Evolutionary conservation across 306 rosid genomes (phyloP).

Genomic region (Dryas drummondii): DNA sequence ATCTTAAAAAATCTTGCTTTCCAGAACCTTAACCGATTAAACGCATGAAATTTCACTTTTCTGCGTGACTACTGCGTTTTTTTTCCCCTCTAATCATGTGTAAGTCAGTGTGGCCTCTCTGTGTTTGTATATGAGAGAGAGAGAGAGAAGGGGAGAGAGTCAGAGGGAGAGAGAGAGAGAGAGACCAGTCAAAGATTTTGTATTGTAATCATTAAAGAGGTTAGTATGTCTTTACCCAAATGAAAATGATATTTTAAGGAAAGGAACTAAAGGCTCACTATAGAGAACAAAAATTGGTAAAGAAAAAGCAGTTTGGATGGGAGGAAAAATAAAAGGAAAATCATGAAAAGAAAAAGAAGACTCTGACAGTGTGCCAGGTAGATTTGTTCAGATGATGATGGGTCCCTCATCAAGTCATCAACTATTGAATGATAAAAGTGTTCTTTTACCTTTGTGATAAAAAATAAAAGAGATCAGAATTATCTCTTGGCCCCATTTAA

Average conservation of each 20-base stretch:
- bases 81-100: constrained; percentile 6
- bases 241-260: constrained; percentile 94
- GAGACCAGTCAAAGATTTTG: constrained; percentile 81
- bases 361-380: constrained; percentile 65
- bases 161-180: constrained; percentile 25
- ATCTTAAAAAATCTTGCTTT: not conserved
- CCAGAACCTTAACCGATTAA: not conserved
- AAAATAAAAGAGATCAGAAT: constrained; percentile 18
- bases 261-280: constrained; percentile 43
- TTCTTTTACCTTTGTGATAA: constrained; percentile 43
- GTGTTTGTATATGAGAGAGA: not conserved
- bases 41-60: not conserved
- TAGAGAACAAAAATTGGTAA: constrained; percentile 54
- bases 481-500: constrained; percentile 5
- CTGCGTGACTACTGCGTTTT: not conserved
- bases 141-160: not conserved
- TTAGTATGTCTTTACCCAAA: constrained; percentile 54
- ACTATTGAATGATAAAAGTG: constrained; percentile 59
- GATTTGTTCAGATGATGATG: constrained; percentile 44
- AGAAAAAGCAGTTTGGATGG: constrained; percentile 67
- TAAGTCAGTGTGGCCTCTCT: not conserved
- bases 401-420: constrained; percentile 38
- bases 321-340: constrained; percentile 33
- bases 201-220: constrained; percentile 73
- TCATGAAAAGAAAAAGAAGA: constrained; percentile 55